A percentile compares a stretch with the other conserved stretches of the same genome.
These are phyloP conservation scores for Amanita molliuscula DNA, from an alignment of 768 basidiomycete species.

Conservation along the genomic window DNA sequence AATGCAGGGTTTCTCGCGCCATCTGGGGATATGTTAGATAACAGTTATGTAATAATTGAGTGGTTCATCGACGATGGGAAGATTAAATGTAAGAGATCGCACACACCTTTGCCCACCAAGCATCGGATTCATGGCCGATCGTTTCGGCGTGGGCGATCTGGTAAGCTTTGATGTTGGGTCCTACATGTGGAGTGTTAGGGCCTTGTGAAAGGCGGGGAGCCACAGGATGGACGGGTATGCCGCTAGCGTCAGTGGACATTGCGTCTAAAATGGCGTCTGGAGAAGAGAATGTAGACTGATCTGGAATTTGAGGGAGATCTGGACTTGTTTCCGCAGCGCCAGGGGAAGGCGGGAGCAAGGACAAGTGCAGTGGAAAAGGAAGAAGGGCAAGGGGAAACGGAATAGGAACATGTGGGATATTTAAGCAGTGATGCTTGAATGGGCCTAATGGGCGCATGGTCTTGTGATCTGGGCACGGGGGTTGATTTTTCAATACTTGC, in stretches of 20 bases:
- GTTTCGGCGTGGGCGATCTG: conserved; percentile 54
- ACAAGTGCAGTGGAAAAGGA: not conserved
- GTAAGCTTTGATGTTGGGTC: conserved; percentile 74
- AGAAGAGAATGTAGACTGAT: not conserved
- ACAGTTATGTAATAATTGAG: not conserved
- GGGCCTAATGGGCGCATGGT: not conserved
- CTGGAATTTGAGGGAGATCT: not conserved
- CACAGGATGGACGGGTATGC: conserved; percentile 50
- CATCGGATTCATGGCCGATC: conserved; percentile 66
- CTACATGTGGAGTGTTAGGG: conserved; percentile 63
- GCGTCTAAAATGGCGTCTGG: not conserved
- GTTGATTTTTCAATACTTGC: too few relatives aligned
- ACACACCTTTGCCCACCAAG: conserved; percentile 81
- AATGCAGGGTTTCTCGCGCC: conserved; percentile 70
- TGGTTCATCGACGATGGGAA: not conserved
- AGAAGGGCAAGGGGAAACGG: not conserved
- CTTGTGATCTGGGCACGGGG: not conserved
- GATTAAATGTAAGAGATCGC: not conserved
- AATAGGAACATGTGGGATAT: not conserved
- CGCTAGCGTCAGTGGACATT: not conserved
- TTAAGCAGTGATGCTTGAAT: not conserved
- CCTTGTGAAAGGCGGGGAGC: conserved; percentile 62
- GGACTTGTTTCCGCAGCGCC: not conserved
- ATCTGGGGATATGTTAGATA: conserved; percentile 24
- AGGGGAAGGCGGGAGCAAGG: not conserved